Conservation (phyloP, 1,284 basidiomycete species). For the Tausonia pullulans region DNA sequence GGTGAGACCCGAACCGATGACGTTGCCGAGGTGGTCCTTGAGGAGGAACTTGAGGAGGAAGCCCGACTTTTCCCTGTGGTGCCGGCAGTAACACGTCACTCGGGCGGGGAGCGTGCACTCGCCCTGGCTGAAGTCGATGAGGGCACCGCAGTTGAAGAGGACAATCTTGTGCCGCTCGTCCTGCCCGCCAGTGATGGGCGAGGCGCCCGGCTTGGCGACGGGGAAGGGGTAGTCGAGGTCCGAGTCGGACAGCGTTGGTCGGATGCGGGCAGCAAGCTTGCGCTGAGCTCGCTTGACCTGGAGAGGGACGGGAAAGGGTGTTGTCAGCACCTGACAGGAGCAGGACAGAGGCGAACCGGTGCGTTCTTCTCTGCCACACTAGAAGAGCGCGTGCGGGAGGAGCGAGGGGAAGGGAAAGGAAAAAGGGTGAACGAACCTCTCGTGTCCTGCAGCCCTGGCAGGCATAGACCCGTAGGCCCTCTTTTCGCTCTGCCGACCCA, state of each 20-base stretch:
- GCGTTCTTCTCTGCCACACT: too few species aligned
- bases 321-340: not conserved
- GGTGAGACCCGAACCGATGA: constrained; percentile 73
- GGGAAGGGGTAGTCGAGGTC: constrained; percentile 52
- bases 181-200: constrained; percentile 15
- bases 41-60: constrained; percentile 84
- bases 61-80: constrained; percentile 94
- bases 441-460: constrained; percentile 73
- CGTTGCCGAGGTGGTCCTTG: constrained; percentile 64
- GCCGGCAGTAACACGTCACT: constrained; percentile 97
- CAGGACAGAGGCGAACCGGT: not conserved
- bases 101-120: constrained; percentile 81
- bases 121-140: constrained; percentile 80
- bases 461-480: constrained; percentile 46
- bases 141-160: constrained; percentile 90
- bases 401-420: constrained; percentile 1
- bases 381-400: too few species aligned
- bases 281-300: constrained; percentile 78
- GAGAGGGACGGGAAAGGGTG: constrained; percentile 14
- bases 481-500: constrained; percentile 7
- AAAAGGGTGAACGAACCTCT: constrained; percentile 46
- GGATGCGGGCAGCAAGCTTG: constrained; percentile 64
- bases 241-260: constrained; percentile 52
- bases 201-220: constrained; percentile 29
- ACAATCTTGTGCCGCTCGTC: constrained; percentile 55